Percentiles rank a stretch among this genome's conserved stretches.
Conservation (phyloP, 768 basidiomycete genomes). For the Cystofilobasidium capitatum region DNA sequence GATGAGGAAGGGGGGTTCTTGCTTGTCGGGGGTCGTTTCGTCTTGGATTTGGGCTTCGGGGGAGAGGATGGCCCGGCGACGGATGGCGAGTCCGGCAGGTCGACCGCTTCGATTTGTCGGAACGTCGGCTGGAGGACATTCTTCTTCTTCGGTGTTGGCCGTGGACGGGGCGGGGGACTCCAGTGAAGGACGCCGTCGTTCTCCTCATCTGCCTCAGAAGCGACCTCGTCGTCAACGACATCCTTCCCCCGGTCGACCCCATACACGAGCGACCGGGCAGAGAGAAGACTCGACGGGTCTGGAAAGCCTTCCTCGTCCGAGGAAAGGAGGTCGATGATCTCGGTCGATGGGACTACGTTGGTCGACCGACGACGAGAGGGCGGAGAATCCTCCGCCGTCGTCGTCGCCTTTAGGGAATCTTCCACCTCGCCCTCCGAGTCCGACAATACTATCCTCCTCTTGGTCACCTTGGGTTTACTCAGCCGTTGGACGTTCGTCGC, state of each 20-base stretch:
- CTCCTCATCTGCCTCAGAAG: no score
- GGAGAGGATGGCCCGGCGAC: background rate
- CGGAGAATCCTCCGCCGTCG: no score
- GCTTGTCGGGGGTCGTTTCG: background rate
- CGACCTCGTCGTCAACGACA: no score
- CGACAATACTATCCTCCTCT: background rate
- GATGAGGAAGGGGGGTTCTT: background rate
- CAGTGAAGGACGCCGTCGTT: conserved; percentile 3
- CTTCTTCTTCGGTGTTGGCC: background rate
- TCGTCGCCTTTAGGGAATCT: no score
- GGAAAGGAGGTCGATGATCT: background rate
- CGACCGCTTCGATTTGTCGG: background rate
- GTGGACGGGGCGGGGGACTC: background rate
- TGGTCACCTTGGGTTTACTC: background rate
- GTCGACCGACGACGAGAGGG: background rate
- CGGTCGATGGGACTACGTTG: background rate
- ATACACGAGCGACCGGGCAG: no score
- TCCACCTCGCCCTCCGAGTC: conserved; percentile 4
- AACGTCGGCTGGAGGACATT: background rate
- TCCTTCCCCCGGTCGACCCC: no score
- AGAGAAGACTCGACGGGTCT: background rate
- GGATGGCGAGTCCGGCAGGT: background rate
- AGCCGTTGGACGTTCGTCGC: background rate
- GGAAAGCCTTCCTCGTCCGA: background rate
- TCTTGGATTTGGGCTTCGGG: background rate